Conservation (phyloP, 1,284 basidiomycete species). For the Papiliotrema laurentii region DNA sequence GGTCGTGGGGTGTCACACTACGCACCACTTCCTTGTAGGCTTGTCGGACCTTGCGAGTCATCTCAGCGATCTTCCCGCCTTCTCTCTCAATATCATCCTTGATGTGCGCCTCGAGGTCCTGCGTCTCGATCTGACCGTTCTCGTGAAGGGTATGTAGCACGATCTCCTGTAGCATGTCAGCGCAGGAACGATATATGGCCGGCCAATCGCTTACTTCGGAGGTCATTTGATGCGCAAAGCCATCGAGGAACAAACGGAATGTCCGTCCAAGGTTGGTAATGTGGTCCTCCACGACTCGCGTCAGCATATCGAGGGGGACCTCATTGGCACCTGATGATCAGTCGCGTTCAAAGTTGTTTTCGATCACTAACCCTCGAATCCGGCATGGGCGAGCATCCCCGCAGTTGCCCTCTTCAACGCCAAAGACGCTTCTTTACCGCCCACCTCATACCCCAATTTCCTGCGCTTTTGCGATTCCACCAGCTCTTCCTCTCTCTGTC, state of each 20-base stretch:
- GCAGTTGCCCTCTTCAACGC: conserved; percentile 43
- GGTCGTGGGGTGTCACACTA: not conserved
- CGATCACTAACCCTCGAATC: conserved; percentile 71
- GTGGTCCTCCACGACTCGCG: conserved; percentile 74
- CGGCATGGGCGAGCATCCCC: conserved; percentile 76
- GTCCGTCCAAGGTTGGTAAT: conserved; percentile 80
- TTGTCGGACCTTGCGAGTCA: conserved; percentile 77
- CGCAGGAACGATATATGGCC: not conserved
- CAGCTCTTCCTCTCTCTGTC: conserved; percentile 17
- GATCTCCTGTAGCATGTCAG: conserved; percentile 66
- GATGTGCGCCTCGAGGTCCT: conserved; percentile 79
- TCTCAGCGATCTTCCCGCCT: conserved; percentile 66
- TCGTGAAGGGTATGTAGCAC: conserved; percentile 84
- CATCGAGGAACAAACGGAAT: conserved; percentile 73
- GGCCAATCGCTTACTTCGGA: conserved; percentile 59
- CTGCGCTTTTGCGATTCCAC: conserved; percentile 20
- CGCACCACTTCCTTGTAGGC: conserved; percentile 75
- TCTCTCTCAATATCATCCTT: conserved; percentile 83
- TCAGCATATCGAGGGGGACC: conserved; percentile 72
- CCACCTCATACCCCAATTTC: conserved; percentile 36
- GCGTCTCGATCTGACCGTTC: conserved; percentile 69
- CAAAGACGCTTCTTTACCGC: conserved; percentile 36
- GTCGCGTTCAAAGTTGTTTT: not conserved
- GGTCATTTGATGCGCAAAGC: conserved; percentile 70
- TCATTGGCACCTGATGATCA: conserved; percentile 50